Evolutionary conservation across 2,329 filamentous ascomycete species (phyloP), one percentile per base, ranked within the genome.

Genomic region (Hypoxylon sp.): DNA sequence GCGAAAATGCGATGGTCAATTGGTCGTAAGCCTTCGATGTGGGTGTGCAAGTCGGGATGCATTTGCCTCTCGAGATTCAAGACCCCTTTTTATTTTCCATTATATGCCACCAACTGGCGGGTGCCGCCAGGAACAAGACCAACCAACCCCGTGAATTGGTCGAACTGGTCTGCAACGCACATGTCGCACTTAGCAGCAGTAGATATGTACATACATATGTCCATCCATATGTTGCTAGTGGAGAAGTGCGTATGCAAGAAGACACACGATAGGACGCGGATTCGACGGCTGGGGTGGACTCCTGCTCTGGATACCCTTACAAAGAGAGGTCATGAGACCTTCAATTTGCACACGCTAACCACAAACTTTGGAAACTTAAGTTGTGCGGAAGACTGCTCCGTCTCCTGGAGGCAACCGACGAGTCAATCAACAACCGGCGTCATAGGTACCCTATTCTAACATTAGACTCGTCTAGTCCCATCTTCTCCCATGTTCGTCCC

Each of bases 301-400:
- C 62, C 66, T 73, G 59, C 62, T 71, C 68, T 73, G 69, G 71
- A 71, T 73, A 71, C 71, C 71, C 69, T 72, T 71, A 69, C 70
- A 71, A 72, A 47, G 61, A 66, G 59, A 73, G 71, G 71, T 73
- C 71, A 72, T 72, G 67, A 71, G 71, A 73, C 71, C 71, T 71
- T 72, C 67, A 65, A 69, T 71, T 63, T 59, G 61, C 50, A 69
- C 67, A 35, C 70, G 71, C 71, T 73, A 73, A 51, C 66, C 67
- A 67, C 67, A 72, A 73, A 72, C 67, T 72, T 71, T 71, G 63
- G 66, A 57, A 66, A 66, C 55, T 69, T 66, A 62, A 73, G 59
- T 65, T 71, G 66, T 26, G 59, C 65, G 70, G 71, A 71, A 71
- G 51, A 65, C 33, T 31, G 55, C 66, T 71, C 68, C 71, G 71